phyloP scores from a whole-genome alignment of 805 yeast genomes.

The Saccharomycopsis malanga region DNA sequence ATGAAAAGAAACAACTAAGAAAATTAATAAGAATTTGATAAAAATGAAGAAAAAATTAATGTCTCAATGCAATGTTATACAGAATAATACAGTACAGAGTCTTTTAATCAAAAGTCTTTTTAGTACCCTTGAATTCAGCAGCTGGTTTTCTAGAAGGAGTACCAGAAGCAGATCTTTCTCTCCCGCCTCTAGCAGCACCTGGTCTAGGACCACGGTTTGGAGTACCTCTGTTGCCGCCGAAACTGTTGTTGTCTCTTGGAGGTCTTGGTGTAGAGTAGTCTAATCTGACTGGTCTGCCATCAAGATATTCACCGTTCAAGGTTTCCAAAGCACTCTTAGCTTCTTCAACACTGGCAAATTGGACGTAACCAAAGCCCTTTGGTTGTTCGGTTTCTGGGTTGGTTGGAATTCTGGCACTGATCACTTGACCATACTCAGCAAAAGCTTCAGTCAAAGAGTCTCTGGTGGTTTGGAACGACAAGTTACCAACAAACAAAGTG shows the following conservation, averaged over 20 bases:
- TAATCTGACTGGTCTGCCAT: constrained; percentile 89
- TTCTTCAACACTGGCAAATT: constrained; percentile 78
- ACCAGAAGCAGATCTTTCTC: constrained; percentile 37
- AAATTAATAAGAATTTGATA: background rate
- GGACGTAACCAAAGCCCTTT: constrained; percentile 98
- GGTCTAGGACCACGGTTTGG: constrained; percentile 29
- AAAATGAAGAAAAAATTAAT: background rate
- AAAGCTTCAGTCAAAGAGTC: constrained; percentile 70
- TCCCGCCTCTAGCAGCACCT: constrained; percentile 31
- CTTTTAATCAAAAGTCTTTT: constrained; percentile 77
- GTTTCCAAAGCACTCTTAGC: constrained; percentile 85
- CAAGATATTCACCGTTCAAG: constrained; percentile 81
- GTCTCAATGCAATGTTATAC: too few relatives aligned
- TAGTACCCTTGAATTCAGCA: constrained; percentile 74
- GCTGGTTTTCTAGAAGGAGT: constrained; percentile 42
- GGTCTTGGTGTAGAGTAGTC: constrained; percentile 93
- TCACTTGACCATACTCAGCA: constrained; percentile 70
- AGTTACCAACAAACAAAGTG: constrained; percentile 92
- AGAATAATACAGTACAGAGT: too few relatives aligned
- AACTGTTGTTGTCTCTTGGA: constrained; percentile 28
- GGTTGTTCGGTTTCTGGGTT: constrained; percentile 98
- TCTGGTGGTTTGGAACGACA: constrained; percentile 83
- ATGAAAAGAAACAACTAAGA: background rate
- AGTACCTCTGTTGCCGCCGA: constrained; percentile 38
- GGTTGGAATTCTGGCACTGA: constrained; percentile 92